Conservation (phyloP, 1,284 basidiomycete species). For the Apiotrichum gracile region DNA sequence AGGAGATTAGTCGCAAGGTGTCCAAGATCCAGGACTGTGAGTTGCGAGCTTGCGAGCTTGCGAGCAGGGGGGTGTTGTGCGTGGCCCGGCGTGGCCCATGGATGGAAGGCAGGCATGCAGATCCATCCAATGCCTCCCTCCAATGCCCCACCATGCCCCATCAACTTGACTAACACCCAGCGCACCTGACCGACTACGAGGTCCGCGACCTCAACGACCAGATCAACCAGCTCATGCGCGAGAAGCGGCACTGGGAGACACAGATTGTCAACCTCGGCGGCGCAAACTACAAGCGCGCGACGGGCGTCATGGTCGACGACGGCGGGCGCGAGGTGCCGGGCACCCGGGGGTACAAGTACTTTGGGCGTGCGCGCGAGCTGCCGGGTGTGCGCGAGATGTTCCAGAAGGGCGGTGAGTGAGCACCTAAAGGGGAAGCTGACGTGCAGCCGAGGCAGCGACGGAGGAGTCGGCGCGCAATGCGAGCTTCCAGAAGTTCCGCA, state of each 20-base stretch:
- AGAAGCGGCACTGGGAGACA: slow-evolving; percentile 96
- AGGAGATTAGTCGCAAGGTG: slow-evolving; percentile 93
- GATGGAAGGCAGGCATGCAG: too few relatives aligned
- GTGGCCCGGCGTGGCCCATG: background rate
- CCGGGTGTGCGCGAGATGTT: slow-evolving; percentile 95
- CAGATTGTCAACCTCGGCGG: slow-evolving; percentile 92
- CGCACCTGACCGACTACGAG: slow-evolving; percentile 90
- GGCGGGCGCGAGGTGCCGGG: slow-evolving; percentile 93
- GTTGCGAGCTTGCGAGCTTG: slow-evolving; percentile 33
- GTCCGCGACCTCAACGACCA: slow-evolving; percentile 95
- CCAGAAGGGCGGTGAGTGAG: slow-evolving; percentile 61
- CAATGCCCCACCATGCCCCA: background rate
- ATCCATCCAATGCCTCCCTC: too few relatives aligned
- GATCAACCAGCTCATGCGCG: slow-evolving; percentile 91
- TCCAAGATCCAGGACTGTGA: slow-evolving; percentile 94
- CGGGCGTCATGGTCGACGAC: slow-evolving; percentile 80
- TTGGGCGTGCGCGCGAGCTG: slow-evolving; percentile 92
- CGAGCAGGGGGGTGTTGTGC: background rate
- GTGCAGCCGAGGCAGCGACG: slow-evolving; percentile 62
- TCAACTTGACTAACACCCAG: slow-evolving; percentile 52
- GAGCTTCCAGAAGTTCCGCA: slow-evolving; percentile 82
- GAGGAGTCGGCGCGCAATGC: slow-evolving; percentile 65
- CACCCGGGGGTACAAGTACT: slow-evolving; percentile 99
- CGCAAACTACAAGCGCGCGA: slow-evolving; percentile 87
- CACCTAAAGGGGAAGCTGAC: background rate